Percentiles rank a stretch among this genome's conserved stretches.
Conservation (phyloP, 805 yeast species). For the Komagataella ulmi region DNA sequence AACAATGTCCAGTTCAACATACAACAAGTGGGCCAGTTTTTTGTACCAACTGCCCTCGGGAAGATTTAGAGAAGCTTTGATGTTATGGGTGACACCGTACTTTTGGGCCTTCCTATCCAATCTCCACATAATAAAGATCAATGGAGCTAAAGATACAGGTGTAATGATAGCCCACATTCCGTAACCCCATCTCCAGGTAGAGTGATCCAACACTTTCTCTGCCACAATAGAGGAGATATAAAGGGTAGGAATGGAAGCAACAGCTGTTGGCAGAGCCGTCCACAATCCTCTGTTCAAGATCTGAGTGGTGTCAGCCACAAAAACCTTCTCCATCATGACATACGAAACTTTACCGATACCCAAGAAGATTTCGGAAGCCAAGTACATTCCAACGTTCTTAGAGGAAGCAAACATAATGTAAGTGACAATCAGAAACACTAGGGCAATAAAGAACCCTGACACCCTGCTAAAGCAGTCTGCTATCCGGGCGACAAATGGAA, state of each 20-base stretch:
- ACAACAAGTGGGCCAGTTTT: background rate
- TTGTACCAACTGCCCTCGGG: background rate
- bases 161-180: conserved; percentile 34
- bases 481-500: conserved; percentile 9
- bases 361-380: conserved; percentile 18
- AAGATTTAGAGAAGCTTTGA: background rate
- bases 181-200: conserved; percentile 42
- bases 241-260: conserved; percentile 19
- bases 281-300: conserved; percentile 16
- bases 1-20: conserved; percentile 2
- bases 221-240: conserved; percentile 18
- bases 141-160: conserved; percentile 22
- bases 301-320: conserved; percentile 16
- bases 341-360: conserved; percentile 17
- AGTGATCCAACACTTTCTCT: conserved; percentile 22
- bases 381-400: conserved; percentile 12
- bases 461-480: conserved; percentile 17
- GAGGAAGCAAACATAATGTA: conserved; percentile 15
- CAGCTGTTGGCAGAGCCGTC: conserved; percentile 4
- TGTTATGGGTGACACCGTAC: conserved; percentile 7
- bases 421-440: conserved; percentile 11
- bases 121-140: conserved; percentile 13
- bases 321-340: conserved; percentile 13
- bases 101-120: conserved; percentile 16
- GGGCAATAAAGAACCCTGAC: conserved; percentile 14